Conservation (phyloP, 805 yeast genomes). For the Zygosaccharomyces bisporus region DNA sequence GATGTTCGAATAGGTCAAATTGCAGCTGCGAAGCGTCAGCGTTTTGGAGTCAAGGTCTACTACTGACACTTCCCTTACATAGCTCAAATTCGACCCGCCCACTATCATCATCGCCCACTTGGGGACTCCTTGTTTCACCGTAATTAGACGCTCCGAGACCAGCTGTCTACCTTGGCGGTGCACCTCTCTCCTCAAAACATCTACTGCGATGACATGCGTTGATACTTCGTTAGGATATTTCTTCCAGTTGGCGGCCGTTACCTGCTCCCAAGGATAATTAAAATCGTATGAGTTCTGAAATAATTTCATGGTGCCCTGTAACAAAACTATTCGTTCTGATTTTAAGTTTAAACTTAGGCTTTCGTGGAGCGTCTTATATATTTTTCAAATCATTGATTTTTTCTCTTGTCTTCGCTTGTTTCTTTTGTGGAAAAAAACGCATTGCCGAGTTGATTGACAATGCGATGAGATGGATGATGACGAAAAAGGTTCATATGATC, state of each 20-base stretch:
- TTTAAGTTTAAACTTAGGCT: background rate
- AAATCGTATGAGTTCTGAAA: constrained; percentile 68
- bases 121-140: constrained; percentile 85
- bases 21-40: constrained; percentile 77
- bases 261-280: constrained; percentile 88
- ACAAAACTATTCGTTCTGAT: background rate
- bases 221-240: constrained; percentile 94
- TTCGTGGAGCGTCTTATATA: background rate
- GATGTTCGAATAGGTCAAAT: constrained; percentile 73
- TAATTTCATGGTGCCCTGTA: constrained; percentile 57
- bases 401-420: constrained; percentile 1
- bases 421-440: constrained; percentile 3
- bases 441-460: background rate
- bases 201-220: constrained; percentile 91
- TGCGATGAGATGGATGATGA: background rate
- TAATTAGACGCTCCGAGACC: constrained; percentile 81
- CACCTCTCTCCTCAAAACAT: constrained; percentile 71
- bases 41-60: constrained; percentile 66
- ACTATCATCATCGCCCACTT: constrained; percentile 69
- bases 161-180: constrained; percentile 51
- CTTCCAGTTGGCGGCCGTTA: constrained; percentile 94
- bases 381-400: background rate
- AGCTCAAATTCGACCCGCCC: constrained; percentile 70
- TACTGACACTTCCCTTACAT: constrained; percentile 83
- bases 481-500: background rate